These are phyloP conservation scores for Gamsiella multidivaricata DNA, from an alignment of 192 early-diverging fungal species.

Conservation along the genomic window DNA sequence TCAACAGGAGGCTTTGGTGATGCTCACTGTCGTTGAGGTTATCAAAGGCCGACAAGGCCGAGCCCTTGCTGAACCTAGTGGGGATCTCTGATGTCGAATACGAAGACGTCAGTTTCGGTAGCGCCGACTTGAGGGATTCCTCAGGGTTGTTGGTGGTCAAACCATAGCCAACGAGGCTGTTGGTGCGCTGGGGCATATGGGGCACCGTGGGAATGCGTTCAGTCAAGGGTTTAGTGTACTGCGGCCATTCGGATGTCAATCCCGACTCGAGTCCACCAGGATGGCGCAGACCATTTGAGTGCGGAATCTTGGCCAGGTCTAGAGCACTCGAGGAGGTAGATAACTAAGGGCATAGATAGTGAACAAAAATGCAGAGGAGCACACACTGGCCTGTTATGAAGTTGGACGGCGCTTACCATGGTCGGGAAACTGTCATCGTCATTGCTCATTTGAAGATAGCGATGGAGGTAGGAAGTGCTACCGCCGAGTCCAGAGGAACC, in stretches of 20 bases:
- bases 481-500: constrained; percentile 24
- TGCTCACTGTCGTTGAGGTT: constrained; percentile 24
- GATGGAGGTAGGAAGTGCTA: constrained; percentile 51
- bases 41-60: constrained; percentile 39
- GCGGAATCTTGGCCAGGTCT: constrained; percentile 56
- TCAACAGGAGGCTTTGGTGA: constrained; percentile 25
- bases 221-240: constrained; percentile 50
- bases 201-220: constrained; percentile 28
- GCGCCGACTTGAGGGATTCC: constrained; percentile 38
- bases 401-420: constrained; percentile 45
- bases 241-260: constrained; percentile 57
- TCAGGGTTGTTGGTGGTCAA: constrained; percentile 34
- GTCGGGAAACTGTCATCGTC: constrained; percentile 60
- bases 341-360: constrained; percentile 37
- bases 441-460: constrained; percentile 55
- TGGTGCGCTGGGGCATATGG: constrained; percentile 43
- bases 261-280: constrained; percentile 58
- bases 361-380: too few species aligned
- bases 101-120: constrained; percentile 57
- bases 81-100: constrained; percentile 60
- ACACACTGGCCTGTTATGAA: too few species aligned
- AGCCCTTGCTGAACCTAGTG: constrained; percentile 35
- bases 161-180: constrained; percentile 48
- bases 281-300: constrained; percentile 53
- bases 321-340: constrained; percentile 55